Evolutionary conservation across 2,329 filamentous ascomycete species (phyloP), one percentile per base, ranked within the genome.

Genomic region (Sclerotinia sclerotiorum): DNA sequence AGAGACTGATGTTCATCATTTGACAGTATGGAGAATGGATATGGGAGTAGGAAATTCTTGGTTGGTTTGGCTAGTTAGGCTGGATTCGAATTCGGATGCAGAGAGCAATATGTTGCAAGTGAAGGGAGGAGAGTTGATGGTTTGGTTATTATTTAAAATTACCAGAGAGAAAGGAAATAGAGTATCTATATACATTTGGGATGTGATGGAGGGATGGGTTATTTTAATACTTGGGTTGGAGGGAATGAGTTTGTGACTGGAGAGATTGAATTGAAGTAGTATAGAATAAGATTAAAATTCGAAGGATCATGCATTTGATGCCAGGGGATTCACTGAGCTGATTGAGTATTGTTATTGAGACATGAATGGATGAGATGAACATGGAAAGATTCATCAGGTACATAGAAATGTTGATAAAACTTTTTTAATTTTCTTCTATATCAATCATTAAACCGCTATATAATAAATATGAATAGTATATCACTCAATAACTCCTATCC

Each of bases 401-500:
- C 19, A 19, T 5, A 19, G 1, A 29, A 1, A n/a, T 35, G 6
- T 27, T 51, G 35, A 39, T 39, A 7, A 7, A 51, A 39, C 19
- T 1, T 35, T 62, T 39, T 49, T 27, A 19, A 24, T 51, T 27
- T 1, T 51, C 29, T 39, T 49, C 58, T 62, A 21, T 62, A 62
- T 46, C 39, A 17, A 62, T 51, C 46, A 62, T 62, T 62, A 62
- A 51, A 62, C 2, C 46, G 58, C 46, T 17, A 10, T 62, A 32
- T 35, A 49, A 29, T 24, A 19, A 24, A 39, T 24, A 11, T 17
- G 24, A 35, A 62, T 10, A 21, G 24, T 21, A 27, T 15, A 35
- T 48, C 29, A 39, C 29, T n/a, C 29, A 27, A 39, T n/a, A 51
- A 62, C 46, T 62, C 46, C 58, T 19, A 7, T 39, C n/a, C 58